A percentile compares a stretch with the other conserved stretches of the same genome.
These are phyloP conservation scores for Tanozyma kutaoensis DNA, from an alignment of 805 yeast genomes.

Conservation along the genomic window DNA sequence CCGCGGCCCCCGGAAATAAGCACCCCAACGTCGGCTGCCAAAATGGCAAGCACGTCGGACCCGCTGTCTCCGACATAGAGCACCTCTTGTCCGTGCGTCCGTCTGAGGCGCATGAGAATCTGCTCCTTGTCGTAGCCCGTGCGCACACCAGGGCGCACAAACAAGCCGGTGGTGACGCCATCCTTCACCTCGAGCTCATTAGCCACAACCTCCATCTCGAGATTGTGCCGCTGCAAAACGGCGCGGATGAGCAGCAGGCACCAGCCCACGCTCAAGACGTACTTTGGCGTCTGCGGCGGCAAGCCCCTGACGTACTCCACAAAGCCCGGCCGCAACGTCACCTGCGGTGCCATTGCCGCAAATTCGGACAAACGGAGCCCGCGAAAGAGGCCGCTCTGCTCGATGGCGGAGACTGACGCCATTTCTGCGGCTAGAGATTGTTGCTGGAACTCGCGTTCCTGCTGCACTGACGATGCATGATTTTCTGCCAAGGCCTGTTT, in stretches of 20 bases:
- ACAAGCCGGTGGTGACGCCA: conserved; percentile 17
- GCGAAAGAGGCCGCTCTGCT: conserved; percentile 22
- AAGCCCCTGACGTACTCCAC: conserved; percentile 12
- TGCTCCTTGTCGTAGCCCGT: conserved; percentile 42
- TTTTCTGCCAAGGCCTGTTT: no score
- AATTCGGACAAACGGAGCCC: conserved; percentile 23
- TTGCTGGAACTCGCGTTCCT: conserved; percentile 32
- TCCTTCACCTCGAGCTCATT: no score
- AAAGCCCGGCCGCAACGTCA: conserved; percentile 28
- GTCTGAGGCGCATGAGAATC: conserved; percentile 4
- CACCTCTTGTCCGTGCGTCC: conserved; percentile 7
- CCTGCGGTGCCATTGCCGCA: conserved; percentile 16
- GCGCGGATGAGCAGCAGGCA: conserved; percentile 32
- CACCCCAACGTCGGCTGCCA: conserved; percentile 33
- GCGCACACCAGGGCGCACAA: conserved; percentile 17
- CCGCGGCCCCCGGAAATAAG: conserved; percentile 25
- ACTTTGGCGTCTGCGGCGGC: conserved; percentile 19
- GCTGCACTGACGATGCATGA: no score
- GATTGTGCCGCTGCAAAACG: conserved; percentile 10
- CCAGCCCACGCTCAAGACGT: conserved; percentile 52
- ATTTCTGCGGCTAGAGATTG: conserved; percentile 33
- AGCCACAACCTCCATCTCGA: conserved; percentile 31
- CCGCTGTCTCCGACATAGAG: conserved; percentile 51
- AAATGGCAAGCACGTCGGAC: conserved; percentile 36
- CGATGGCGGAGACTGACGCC: conserved; percentile 32